Conservation (phyloP, 164 flowering plant species). For the Protea cynaroides region DNA sequence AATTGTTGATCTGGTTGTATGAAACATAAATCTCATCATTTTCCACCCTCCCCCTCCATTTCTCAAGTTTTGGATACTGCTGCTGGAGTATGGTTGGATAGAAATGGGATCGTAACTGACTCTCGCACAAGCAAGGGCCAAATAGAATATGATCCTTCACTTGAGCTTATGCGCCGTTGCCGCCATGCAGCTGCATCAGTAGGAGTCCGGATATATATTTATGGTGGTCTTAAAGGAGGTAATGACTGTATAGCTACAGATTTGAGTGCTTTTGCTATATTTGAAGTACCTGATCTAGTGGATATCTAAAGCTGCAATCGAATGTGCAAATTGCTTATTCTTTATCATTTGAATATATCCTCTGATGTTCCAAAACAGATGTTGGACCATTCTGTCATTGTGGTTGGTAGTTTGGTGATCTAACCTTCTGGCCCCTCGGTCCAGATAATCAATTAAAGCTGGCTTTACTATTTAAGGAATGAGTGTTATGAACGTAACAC, state of each 20-base stretch:
- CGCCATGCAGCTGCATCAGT: slow-evolving; percentile 98
- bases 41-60: background rate
- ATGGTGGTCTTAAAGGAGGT: slow-evolving; percentile 99
- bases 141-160: slow-evolving; percentile 52
- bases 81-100: slow-evolving; percentile 97
- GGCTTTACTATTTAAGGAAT: too few relatives aligned
- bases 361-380: too few relatives aligned
- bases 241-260: slow-evolving; percentile 10
- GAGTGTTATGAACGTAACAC: too few relatives aligned
- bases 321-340: background rate
- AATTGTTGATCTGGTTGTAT: background rate
- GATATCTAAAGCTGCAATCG: background rate
- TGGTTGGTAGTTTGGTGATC: too few relatives aligned
- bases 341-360: background rate
- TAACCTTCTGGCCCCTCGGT: too few relatives aligned
- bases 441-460: too few relatives aligned
- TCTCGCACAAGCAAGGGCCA: slow-evolving; percentile 56
- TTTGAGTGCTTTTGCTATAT: background rate
- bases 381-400: too few relatives aligned
- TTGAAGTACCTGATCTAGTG: background rate
- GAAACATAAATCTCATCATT: background rate
- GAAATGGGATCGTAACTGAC: slow-evolving; percentile 81
- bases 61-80: slow-evolving; percentile 89
- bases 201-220: slow-evolving; percentile 70
- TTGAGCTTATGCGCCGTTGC: slow-evolving; percentile 91